Evolutionary conservation across 2,329 filamentous ascomycete species (phyloP), one percentile per base, ranked within the genome.

Genomic region (Peltaster fructicola): DNA sequence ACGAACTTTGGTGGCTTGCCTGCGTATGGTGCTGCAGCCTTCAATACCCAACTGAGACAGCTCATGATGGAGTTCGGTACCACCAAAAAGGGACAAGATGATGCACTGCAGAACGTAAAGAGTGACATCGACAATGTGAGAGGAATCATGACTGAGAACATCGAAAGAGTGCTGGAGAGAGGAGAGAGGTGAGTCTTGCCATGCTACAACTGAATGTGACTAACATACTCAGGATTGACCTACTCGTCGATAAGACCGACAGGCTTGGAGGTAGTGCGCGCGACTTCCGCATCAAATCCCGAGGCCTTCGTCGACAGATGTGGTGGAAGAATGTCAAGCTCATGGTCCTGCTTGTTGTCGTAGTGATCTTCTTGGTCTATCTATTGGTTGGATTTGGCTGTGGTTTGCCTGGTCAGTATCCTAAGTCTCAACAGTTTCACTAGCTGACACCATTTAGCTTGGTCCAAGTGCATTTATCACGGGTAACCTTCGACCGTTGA

Each of bases 311-410:
- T 57, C 67, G 90, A 46, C 68, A 75, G 53, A 95, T 98, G 88
- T 98, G 88, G 88, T 95, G 85, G 85, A 95, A 95, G 72, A 95
- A 98, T 51, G 67, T 91, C 22, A 90, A 90, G 59, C 56, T 98
- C 39, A 92, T 95, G 82, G 73, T 68, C 5, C 52, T 98, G 39
- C 46, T 84, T 33, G 61, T 53, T 4, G 45, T 93, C 21, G 80
- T 84, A 2, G 53, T 88, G 14, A 50, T 79, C 6, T 78, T 79
- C 43, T 53, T 79, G 50, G 43, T 78, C 4, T 80, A 79, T 45
- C 43, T 80, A 8, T 69, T 79, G 37, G 63, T 79, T 12, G 74
- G 74, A 0, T 72, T 78, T 51, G 73, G 70, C 4, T 80, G 74
- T 47, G 74, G 74, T 5, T 44, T 80, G 32, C 74, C 74, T 26